Evolutionary conservation across 139 green algal genomes (phyloP), one percentile per base, ranked within the genome.

Genomic region (Chlamydomonas schloesseri): DNA sequence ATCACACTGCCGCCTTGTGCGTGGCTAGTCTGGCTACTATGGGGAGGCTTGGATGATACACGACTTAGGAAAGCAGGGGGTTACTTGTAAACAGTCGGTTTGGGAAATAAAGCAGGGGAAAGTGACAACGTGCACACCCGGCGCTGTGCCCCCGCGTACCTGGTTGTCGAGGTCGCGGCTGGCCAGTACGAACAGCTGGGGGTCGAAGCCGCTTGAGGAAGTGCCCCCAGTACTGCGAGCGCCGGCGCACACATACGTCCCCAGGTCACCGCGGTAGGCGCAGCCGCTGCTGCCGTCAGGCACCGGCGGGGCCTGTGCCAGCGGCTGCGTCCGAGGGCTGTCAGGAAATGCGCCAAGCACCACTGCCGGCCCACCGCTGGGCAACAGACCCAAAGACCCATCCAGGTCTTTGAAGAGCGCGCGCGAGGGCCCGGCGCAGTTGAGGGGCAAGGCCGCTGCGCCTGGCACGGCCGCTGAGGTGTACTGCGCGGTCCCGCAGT

Each of bases 401-500:
- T 93, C 90, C 24, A 87, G 24, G 79, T 94, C 91, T 0, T 75
- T n/a, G 81, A 91, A 92, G 36, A 90, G 70, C 24, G 76, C 75
- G 73, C 93, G 90, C 1, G 76, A 76, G 14, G 90, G 90, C 23
- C 92, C 92, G 21, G 58, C 81, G 76, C 92, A 95, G 82, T 95
- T 93, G 55, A 95, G 89, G 1, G 75, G 53, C 23, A 93, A 70
- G 33, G 57, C 64, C 33, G 46, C 70, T 60, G 57, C 36, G 50
- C 60, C 71, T 13, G 34, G 29, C 11, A 78, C 5, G 5, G 31
- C 37, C n/a, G 53, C 24, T 17, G 47, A 17, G 31, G 34, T 10
- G 53, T 70, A 33, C 31, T 17, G 2, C 1, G 74, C 55, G 17
- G 74, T 81, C 2, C 74, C 74, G 74, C 74, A 81, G 80, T 93